A percentile compares a stretch with the other conserved stretches of the same genome.
These are phyloP conservation scores for Apiospora rasikravindrae DNA, from an alignment of 2,329 filamentous ascomycete genomes.

Conservation along the genomic window DNA sequence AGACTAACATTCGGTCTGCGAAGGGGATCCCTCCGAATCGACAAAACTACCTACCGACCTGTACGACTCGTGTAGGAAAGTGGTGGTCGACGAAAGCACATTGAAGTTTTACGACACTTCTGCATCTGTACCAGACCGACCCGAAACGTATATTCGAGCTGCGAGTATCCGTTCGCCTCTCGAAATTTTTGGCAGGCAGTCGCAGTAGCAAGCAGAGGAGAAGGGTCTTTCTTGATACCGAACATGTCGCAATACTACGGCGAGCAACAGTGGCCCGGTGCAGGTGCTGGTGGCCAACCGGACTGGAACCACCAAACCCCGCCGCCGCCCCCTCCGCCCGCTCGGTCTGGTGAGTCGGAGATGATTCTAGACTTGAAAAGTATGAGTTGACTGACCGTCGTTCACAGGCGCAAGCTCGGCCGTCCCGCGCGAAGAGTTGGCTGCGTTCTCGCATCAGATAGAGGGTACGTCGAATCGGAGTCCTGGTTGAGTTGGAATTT, in stretches of 20 bases:
- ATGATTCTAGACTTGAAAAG: not conserved
- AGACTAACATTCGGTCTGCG: slow-evolving; percentile 12
- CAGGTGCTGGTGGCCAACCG: slow-evolving; percentile 56
- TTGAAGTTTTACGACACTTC: not conserved
- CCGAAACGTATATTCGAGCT: not conserved
- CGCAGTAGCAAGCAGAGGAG: not conserved
- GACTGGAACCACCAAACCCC: slow-evolving; percentile 77
- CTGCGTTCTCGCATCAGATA: slow-evolving; percentile 85
- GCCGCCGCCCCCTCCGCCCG: slow-evolving; percentile 66
- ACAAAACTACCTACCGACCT: not conserved
- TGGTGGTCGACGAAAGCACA: slow-evolving; percentile 3
- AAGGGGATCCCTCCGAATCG: not conserved
- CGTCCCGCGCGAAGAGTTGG: slow-evolving; percentile 73
- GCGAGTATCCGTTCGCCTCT: slow-evolving; percentile 2
- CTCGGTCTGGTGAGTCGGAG: slow-evolving; percentile 67
- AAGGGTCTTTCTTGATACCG: slow-evolving; percentile 10
- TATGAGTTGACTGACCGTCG: not conserved
- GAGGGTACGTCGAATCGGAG: slow-evolving; percentile 70
- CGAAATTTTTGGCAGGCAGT: slow-evolving; percentile 1
- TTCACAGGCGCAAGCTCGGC: slow-evolving; percentile 73
- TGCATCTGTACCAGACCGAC: not conserved
- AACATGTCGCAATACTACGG: slow-evolving; percentile 43
- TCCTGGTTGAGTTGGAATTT: slow-evolving; percentile 10
- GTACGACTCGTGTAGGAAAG: slow-evolving; percentile 16
- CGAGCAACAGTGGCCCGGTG: slow-evolving; percentile 40